Base-by-base conservation (phyloP, 805 yeast species). In the Hanseniaspora jakobsenii region DNA sequence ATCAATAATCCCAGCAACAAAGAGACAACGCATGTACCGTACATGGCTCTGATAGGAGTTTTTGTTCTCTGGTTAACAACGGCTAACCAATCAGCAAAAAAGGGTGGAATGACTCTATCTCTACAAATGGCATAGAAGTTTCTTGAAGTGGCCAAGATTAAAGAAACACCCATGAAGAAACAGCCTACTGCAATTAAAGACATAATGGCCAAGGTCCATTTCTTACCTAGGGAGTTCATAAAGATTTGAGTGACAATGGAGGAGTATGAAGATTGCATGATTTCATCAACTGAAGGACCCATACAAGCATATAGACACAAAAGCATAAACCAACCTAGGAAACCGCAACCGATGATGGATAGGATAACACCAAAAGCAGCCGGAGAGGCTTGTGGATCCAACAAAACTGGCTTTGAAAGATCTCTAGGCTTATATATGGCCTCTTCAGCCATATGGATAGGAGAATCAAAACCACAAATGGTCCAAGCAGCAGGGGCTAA, bases 401-500 rank as follows among this genome's bases (percentile, higher is more conserved):
- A 24, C 10, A 44, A 9, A n/a, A 44, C 38, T 16, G 38, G 43
- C 14, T 34, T 44, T 3, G 5, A 70, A 30, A 29, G 14, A 12
- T 44, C 65, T 44, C 51, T 66, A 2, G 76, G 63, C 12, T 83
- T 79, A 53, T 76, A 71, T 45, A 66, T 65, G 18, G 80, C 78
- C 57, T 78, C 85, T 57, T 78, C 86, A 12, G 78, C 66, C 76
- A 77, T 73, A 60, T 78, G 84, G 38, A 78, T 76, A 53, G 79
- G 73, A 4, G 81, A 72, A 57, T 78, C 85, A 56, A 77, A 77
- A 1, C 81, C 77, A 32, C 81, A 81, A 59, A 78, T 76, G 23
- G 83, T 77, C 86, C 86, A 79, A 47, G 77, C 71, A 3, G 77
- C 73, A 0, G 83, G 77, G 71, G 75, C 69, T 70, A 75, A 73